Evolutionary conservation across 1,284 basidiomycete species (phyloP).

Genomic region (Apiotrichum porosum): DNA sequence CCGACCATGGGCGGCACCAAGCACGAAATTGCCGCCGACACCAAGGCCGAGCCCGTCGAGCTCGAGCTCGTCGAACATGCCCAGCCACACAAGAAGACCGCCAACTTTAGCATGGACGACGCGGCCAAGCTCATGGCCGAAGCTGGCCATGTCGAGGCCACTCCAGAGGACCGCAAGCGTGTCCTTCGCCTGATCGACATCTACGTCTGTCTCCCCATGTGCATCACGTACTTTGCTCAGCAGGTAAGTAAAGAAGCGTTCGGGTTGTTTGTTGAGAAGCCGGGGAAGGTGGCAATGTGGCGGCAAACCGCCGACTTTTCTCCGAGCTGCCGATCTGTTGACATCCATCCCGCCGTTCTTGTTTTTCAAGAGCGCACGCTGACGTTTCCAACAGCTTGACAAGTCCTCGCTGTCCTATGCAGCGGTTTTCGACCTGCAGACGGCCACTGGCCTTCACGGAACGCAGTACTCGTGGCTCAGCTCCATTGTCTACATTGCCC

Average conservation of each 20-base stretch:
- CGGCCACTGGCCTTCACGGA: conserved; percentile 16
- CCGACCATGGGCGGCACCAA: too few relatives aligned
- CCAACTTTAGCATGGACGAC: conserved; percentile 11
- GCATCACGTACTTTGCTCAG: conserved; percentile 14
- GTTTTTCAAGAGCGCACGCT: too few relatives aligned
- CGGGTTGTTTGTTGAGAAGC: too few relatives aligned
- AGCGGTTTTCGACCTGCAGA: conserved; percentile 33
- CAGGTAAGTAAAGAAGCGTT: too few relatives aligned
- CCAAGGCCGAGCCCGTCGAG: too few relatives aligned
- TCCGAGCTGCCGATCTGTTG: too few relatives aligned
- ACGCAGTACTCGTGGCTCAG: conserved; percentile 24
- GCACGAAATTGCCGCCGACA: too few relatives aligned
- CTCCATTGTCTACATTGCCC: conserved; percentile 23
- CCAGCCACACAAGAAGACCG: conserved; percentile 8
- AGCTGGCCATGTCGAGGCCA: conserved; percentile 9
- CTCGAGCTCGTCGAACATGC: too few relatives aligned
- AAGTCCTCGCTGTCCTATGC: conserved; percentile 43
- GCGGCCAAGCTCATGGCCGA: conserved; percentile 11
- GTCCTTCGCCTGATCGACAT: conserved; percentile 14
- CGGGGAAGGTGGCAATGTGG: too few relatives aligned
- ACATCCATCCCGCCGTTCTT: too few relatives aligned
- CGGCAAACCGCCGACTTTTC: too few relatives aligned
- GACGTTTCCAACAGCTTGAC: too few relatives aligned
- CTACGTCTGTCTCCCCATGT: conserved; percentile 16
- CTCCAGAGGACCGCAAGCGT: conserved; percentile 7